A percentile compares a stretch with the other conserved stretches of the same genome.
Evolutionary conservation across 305 asterid genomes (phyloP).

Genomic region (Fraxinus baroniana): DNA sequence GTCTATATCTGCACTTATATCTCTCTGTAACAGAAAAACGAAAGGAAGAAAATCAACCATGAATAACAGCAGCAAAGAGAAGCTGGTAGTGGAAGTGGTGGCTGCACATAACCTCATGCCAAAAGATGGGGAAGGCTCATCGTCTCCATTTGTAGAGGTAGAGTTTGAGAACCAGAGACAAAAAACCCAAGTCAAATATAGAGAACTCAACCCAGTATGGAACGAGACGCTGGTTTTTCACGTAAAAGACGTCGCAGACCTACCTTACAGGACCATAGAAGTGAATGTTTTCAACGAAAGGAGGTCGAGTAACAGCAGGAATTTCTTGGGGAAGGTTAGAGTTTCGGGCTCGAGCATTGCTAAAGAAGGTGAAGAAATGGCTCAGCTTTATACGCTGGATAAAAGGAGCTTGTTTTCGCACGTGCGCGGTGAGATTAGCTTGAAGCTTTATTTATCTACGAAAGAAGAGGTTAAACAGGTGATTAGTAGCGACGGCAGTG

Average conservation of each 20-base stretch:
- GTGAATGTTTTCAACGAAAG: conserved; percentile 7
- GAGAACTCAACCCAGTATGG: conserved; percentile 49
- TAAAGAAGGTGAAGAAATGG: conserved; percentile 1
- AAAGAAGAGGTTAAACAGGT: conserved; percentile 7
- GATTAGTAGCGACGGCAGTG: neutral
- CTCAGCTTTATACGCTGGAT: conserved; percentile 10
- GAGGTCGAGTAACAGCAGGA: neutral
- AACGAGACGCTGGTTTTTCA: conserved; percentile 23
- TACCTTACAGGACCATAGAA: conserved; percentile 13
- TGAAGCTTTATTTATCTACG: conserved; percentile 10
- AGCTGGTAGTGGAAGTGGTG: conserved; percentile 43
- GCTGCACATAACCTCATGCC: conserved; percentile 51
- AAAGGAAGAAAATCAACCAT: neutral
- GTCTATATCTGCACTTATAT: neutral
- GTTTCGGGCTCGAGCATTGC: conserved; percentile 1
- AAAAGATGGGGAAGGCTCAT: conserved; percentile 48
- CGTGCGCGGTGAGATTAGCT: conserved; percentile 16
- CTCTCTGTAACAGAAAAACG: neutral
- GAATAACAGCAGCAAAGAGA: conserved; percentile 8
- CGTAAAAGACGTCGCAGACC: conserved; percentile 4
- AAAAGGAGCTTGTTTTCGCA: conserved; percentile 14
- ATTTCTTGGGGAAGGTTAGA: conserved; percentile 17
- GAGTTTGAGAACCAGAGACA: conserved; percentile 45
- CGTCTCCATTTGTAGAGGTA: conserved; percentile 44
- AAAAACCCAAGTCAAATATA: conserved; percentile 33